Evolutionary conservation across 257 asterid species (phyloP), one percentile per base, ranked within the genome.

Genomic region (Solanum sejunctum): DNA sequence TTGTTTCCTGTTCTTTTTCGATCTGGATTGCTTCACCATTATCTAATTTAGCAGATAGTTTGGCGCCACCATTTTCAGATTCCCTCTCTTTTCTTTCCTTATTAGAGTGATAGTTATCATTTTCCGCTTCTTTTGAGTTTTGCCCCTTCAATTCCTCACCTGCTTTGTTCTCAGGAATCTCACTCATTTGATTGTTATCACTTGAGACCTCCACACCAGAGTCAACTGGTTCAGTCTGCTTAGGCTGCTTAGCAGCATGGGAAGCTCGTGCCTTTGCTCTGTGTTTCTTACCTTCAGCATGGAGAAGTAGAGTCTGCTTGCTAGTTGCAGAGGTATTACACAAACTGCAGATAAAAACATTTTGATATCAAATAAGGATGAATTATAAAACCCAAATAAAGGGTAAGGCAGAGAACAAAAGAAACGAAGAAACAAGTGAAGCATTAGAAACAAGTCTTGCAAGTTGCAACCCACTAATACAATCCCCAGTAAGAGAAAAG

Each of bases 241-340:
- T 83, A 49, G 94, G 89, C 85, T 86, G 94, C 84, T 96, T 93
- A 56, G 93, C 87, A 15, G 98, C 94, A 82, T 95, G 98, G 88
- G 91, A 92, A 56, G 92, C 98, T 84, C 96, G 91, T 84, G 98
- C 97, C 88, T 94, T 96, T 52, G 96, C 98, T 87, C 95, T 92
- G 87, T 96, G 99, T 85, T 94, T 96, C 84, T 95, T 96, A 45
- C 98, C 98, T 23, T 96, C 99, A 77, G 97, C 98, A 91, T 96
- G 99, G 87, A 89, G 92, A 85, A 93, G 97, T 89, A 96, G 89
- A 81, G 99, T 86, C 89, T 96, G 99, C 94, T 92, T 90, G 87
- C 98, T 96, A 69, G 99, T 93, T 82, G 98, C 95, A 51, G 85
- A 93, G 86, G 97, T 92, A 87, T 96, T 93, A 85, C 99, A 96